Conservation (phyloP, 1,139 yeast genomes). For the Geotrichum australiense region DNA sequence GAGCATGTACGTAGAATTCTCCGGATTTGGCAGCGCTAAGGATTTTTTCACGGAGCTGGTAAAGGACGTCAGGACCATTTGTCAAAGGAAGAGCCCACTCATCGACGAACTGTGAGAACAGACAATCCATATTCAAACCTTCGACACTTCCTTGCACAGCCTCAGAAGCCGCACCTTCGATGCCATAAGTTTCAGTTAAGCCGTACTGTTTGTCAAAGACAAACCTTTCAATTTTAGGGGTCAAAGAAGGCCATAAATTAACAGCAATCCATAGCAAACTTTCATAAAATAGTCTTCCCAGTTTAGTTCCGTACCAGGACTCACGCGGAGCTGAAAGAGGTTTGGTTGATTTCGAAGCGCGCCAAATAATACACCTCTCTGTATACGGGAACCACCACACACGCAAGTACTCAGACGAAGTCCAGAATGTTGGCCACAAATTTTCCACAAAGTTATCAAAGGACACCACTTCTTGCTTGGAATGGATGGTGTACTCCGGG, state of each 20-base stretch:
- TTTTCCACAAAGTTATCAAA: conserved; percentile 66
- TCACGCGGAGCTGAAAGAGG: conserved; percentile 59
- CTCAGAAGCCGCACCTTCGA: conserved; percentile 50
- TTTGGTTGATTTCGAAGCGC: conserved; percentile 67
- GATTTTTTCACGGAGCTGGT: conserved; percentile 56
- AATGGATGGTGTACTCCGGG: conserved; percentile 74
- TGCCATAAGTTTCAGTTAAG: conserved; percentile 49
- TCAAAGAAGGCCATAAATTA: conserved; percentile 59
- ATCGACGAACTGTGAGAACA: conserved; percentile 87
- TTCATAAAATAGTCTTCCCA: conserved; percentile 77
- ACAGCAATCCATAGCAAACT: conserved; percentile 73
- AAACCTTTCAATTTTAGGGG: conserved; percentile 79
- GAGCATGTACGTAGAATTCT: conserved; percentile 83
- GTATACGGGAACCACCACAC: conserved; percentile 98
- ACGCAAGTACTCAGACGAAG: conserved; percentile 82
- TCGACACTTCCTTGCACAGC: conserved; percentile 71
- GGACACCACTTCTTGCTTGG: conserved; percentile 73
- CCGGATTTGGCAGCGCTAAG: conserved; percentile 51
- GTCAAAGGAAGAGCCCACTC: conserved; percentile 93
- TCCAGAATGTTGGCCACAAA: conserved; percentile 57
- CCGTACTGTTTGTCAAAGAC: conserved; percentile 81
- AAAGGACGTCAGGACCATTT: conserved; percentile 66
- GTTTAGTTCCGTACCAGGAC: conserved; percentile 78
- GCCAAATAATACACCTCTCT: conserved; percentile 79
- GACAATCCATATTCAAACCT: conserved; percentile 91